These are phyloP conservation scores for Umbelopsis sp. DNA, from an alignment of 192 early-diverging fungal genomes.

Conservation along the genomic window DNA sequence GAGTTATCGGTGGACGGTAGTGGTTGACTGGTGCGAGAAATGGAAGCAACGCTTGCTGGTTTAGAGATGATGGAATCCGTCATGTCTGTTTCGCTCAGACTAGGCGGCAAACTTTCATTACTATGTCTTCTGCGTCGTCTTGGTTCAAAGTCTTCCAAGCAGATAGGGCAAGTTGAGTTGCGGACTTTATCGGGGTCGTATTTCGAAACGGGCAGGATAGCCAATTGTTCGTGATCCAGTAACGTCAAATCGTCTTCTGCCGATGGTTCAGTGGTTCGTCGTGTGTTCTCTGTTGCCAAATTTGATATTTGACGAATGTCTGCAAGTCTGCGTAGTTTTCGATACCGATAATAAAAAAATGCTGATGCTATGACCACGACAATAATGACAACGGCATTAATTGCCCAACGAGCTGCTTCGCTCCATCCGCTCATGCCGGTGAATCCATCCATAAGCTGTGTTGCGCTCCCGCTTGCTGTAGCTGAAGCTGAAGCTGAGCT, in stretches of 20 bases:
- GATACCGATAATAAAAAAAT: conserved; percentile 17
- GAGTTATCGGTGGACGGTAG: not conserved
- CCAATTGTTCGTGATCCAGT: conserved; percentile 15
- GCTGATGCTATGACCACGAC: conserved; percentile 4
- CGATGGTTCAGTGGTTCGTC: not conserved
- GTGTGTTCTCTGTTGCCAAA: not conserved
- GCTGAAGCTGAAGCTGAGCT: not conserved
- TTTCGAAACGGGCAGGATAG: conserved; percentile 24
- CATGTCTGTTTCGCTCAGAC: conserved; percentile 1
- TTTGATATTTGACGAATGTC: not conserved
- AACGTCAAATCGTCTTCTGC: not conserved
- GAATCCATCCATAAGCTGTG: not conserved
- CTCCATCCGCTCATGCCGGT: conserved; percentile 11
- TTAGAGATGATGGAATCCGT: conserved; percentile 2
- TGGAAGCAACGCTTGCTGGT: not conserved
- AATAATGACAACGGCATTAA: conserved; percentile 10
- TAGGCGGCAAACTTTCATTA: not conserved
- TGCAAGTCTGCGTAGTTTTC: conserved; percentile 5
- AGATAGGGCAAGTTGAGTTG: conserved; percentile 42
- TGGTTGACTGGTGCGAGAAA: not conserved
- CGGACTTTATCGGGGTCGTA: conserved; percentile 33
- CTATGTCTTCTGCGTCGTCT: not conserved
- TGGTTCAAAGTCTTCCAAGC: conserved; percentile 40
- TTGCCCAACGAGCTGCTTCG: conserved; percentile 13
- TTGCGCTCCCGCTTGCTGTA: not conserved